Conservation (phyloP, 805 yeast species). For the Spathaspora passalidarum region DNA sequence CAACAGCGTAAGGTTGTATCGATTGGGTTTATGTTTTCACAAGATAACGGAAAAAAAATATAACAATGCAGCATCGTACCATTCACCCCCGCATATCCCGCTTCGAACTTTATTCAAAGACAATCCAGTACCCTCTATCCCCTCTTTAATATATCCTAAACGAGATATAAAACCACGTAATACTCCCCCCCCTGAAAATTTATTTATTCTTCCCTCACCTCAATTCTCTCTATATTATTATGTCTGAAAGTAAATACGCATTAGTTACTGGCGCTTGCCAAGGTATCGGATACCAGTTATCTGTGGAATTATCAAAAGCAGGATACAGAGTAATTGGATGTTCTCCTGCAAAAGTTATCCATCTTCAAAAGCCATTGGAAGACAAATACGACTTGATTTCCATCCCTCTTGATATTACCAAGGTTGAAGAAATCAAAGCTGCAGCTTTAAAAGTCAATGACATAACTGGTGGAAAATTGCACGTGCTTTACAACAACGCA, state of each 20-base stretch:
- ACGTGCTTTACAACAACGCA: constrained; percentile 40
- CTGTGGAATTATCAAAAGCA: constrained; percentile 38
- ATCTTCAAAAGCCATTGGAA: constrained; percentile 22
- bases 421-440: constrained; percentile 22
- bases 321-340: constrained; percentile 37
- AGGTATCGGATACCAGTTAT: constrained; percentile 53
- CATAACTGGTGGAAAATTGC: constrained; percentile 26
- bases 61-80: too few species aligned
- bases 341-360: constrained; percentile 19
- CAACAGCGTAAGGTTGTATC: too few species aligned
- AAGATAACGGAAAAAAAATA: too few species aligned
- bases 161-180: too few species aligned
- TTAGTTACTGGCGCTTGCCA: constrained; percentile 55
- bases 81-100: too few species aligned
- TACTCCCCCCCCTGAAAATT: not conserved
- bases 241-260: constrained; percentile 10
- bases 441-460: constrained; percentile 20
- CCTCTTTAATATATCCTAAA: too few species aligned
- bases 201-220: not conserved
- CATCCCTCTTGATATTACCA: constrained; percentile 35
- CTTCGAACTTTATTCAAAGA: too few species aligned
- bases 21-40: too few species aligned
- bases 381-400: constrained; percentile 26
- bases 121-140: too few species aligned
- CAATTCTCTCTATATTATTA: too few species aligned